Evolutionary conservation across 805 yeast genomes (phyloP).

Genomic region (Lipomyces starkeyi): DNA sequence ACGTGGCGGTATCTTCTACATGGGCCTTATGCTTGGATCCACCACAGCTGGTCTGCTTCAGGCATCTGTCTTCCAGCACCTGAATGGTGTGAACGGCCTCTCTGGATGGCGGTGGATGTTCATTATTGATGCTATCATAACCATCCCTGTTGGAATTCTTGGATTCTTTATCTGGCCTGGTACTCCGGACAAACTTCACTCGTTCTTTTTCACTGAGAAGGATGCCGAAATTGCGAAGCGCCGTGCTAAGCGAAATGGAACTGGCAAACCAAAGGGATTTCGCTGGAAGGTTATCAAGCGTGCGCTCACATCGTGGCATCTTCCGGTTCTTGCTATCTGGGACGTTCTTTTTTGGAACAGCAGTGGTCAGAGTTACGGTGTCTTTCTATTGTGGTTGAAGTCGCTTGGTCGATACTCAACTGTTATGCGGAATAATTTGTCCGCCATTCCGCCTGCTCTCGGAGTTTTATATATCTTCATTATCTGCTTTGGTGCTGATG

Average conservation of each 20-base stretch:
- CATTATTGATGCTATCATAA: slow-evolving; percentile 66
- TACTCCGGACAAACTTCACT: slow-evolving; percentile 63
- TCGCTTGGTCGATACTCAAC: slow-evolving; percentile 52
- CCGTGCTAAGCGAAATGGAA: slow-evolving; percentile 50
- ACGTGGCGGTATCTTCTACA: slow-evolving; percentile 65
- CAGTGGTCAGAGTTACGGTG: slow-evolving; percentile 57
- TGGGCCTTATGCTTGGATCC: slow-evolving; percentile 67
- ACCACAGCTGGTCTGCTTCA: slow-evolving; percentile 68
- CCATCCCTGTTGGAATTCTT: slow-evolving; percentile 61
- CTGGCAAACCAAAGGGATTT: slow-evolving; percentile 37
- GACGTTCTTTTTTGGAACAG: slow-evolving; percentile 34
- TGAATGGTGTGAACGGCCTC: slow-evolving; percentile 60
- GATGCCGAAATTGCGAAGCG: slow-evolving; percentile 60
- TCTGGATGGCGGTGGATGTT: slow-evolving; percentile 79
- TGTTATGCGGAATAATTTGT: slow-evolving; percentile 55
- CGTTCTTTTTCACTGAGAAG: slow-evolving; percentile 59
- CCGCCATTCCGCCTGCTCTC: slow-evolving; percentile 63
- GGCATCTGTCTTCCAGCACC: slow-evolving; percentile 55
- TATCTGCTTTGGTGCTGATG: slow-evolving; percentile 51
- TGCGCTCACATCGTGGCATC: slow-evolving; percentile 60
- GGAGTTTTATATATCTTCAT: slow-evolving; percentile 54
- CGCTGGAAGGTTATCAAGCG: slow-evolving; percentile 51
- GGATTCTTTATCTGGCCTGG: slow-evolving; percentile 68
- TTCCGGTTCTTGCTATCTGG: slow-evolving; percentile 49
- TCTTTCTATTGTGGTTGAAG: slow-evolving; percentile 67